Evolutionary conservation across 139 green algal genomes (phyloP).

Genomic region (Micractinium conductrix): DNA sequence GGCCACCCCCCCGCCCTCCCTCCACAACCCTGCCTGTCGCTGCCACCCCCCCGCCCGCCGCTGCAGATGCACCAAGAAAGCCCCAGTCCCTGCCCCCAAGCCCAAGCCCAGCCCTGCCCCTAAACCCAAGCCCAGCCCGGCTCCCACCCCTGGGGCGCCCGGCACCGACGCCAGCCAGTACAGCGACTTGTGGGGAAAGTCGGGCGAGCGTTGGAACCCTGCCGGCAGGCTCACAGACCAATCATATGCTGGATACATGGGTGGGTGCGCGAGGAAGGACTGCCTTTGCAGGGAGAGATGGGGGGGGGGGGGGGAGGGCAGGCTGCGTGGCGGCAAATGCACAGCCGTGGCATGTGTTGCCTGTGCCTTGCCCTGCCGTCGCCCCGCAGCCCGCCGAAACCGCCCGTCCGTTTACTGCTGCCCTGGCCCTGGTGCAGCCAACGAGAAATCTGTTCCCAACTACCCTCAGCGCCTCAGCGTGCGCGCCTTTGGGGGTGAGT

Average conservation of each 20-base stretch:
- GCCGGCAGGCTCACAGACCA: background rate
- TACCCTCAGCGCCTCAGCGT: slow-evolving; percentile 5
- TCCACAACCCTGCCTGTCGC: too few relatives aligned
- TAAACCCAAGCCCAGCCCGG: too few relatives aligned
- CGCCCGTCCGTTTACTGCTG: background rate
- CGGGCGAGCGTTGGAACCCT: background rate
- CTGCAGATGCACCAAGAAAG: too few relatives aligned
- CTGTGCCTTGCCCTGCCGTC: background rate
- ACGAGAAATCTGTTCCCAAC: background rate
- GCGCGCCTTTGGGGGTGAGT: background rate
- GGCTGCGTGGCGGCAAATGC: too few relatives aligned
- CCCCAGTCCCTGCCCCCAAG: too few relatives aligned
- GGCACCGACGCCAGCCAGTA: too few relatives aligned
- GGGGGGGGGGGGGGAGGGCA: too few relatives aligned
- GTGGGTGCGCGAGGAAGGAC: background rate
- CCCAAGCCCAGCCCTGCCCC: too few relatives aligned
- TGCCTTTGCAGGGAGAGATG: too few relatives aligned
- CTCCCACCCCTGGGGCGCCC: too few relatives aligned
- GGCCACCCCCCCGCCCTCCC: too few relatives aligned
- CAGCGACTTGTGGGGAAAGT: slow-evolving; percentile 12
- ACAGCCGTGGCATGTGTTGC: background rate
- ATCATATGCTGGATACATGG: slow-evolving; percentile 21
- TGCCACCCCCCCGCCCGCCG: too few relatives aligned
- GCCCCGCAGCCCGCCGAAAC: background rate
- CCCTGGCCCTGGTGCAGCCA: background rate